These are phyloP conservation scores for Aquanectria penicillioides DNA, from an alignment of 2,329 filamentous ascomycete species.

Conservation along the genomic window DNA sequence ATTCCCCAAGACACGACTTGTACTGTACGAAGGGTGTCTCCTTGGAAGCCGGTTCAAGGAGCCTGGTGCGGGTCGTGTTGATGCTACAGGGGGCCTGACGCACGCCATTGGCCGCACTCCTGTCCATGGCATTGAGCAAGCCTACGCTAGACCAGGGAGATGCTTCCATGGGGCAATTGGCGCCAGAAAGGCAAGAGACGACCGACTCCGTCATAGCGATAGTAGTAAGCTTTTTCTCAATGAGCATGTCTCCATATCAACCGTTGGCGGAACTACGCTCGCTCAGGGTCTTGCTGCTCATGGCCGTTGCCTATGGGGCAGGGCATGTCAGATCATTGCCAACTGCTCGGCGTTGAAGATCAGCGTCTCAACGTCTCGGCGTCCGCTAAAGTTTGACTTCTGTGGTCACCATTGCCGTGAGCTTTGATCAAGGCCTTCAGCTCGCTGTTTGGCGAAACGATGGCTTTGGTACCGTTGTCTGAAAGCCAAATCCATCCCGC, in stretches of 20 bases:
- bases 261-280: background rate
- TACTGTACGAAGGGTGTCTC: constrained; percentile 2
- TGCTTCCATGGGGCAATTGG: constrained; percentile 22
- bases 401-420: background rate
- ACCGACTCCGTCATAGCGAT: constrained; percentile 6
- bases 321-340: background rate
- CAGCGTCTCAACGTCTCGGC: background rate
- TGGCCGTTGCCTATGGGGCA: background rate
- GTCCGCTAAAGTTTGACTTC: background rate
- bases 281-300: constrained; percentile 10
- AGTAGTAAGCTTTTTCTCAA: constrained; percentile 7
- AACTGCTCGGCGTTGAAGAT: background rate
- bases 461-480: constrained; percentile 23
- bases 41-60: constrained; percentile 28
- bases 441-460: constrained; percentile 23
- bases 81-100: constrained; percentile 33
- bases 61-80: constrained; percentile 43
- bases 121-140: constrained; percentile 43
- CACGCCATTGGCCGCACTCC: constrained; percentile 41
- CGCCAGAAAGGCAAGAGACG: constrained; percentile 28
- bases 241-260: constrained; percentile 7
- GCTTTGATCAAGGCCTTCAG: constrained; percentile 6
- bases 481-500: constrained; percentile 17
- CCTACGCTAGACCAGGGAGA: constrained; percentile 44
- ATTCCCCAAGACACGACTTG: constrained; percentile 43